These are phyloP conservation scores for Chaetomium sp. DNA, from an alignment of 2,329 filamentous ascomycete species.

Conservation along the genomic window DNA sequence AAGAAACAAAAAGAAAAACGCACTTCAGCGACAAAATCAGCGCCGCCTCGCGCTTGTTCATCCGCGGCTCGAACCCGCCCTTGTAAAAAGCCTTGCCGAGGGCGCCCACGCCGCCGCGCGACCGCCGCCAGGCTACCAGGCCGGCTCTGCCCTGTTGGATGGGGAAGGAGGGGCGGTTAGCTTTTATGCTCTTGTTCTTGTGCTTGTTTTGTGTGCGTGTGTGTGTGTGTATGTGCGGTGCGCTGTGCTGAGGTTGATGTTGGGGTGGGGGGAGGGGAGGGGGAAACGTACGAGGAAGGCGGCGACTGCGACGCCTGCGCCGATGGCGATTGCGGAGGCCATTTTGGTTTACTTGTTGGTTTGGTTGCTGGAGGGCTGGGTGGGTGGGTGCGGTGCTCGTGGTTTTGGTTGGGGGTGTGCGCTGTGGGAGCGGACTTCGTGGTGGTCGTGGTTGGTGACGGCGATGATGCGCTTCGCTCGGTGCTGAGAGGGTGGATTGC, in stretches of 20 bases:
- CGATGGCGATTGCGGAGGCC: constrained; percentile 61
- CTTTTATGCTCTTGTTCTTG: neutral
- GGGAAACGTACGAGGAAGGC: constrained; percentile 59
- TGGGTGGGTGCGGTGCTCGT: neutral
- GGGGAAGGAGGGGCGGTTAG: constrained; percentile 23
- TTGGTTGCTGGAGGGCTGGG: neutral
- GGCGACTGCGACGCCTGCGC: constrained; percentile 63
- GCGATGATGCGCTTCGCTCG: constrained; percentile 16
- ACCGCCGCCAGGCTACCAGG: constrained; percentile 83
- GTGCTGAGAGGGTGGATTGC: neutral
- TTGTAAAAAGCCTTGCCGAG: constrained; percentile 95
- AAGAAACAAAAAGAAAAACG: constrained; percentile 27
- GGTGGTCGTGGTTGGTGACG: constrained; percentile 16
- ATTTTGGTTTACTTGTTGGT: constrained; percentile 45
- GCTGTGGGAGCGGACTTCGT: constrained; percentile 39
- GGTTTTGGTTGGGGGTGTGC: neutral
- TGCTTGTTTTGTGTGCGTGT: neutral
- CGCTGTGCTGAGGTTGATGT: neutral
- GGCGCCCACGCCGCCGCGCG: constrained; percentile 73
- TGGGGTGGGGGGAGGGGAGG: neutral
- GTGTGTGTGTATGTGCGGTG: neutral
- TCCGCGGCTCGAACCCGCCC: constrained; percentile 94
- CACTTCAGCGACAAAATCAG: constrained; percentile 91
- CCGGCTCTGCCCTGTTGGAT: constrained; percentile 78
- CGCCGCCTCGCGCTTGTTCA: constrained; percentile 89